Evolutionary conservation across 176 grass and related monocot genomes (phyloP), one percentile per base, ranked within the genome.

Genomic region (Saccharum spontaneum): DNA sequence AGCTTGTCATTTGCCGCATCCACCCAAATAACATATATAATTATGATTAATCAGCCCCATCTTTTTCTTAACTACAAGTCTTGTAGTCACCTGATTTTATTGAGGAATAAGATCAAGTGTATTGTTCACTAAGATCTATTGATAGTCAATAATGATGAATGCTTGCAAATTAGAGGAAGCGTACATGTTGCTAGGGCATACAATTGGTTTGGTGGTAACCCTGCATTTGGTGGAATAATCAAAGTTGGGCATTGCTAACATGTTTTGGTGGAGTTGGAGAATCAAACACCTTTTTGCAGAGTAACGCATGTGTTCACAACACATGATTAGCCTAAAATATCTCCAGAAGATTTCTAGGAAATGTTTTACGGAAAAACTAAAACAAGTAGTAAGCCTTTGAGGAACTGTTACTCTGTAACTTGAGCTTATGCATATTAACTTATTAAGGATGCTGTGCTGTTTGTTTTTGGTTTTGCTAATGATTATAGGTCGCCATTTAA

Each of bases 401-500:
- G 8, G 8, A 41, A 43, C 10, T 71, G 69, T 71, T 44, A 20
- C 12, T n/a, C 38, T 71, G 10, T 43, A 43, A 71, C 39, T 5
- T 71, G 67, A 71, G 69, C 39, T 24, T 60, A 43, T 71, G n/a
- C 40, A 43, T 71, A 45, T 72, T 72, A 45, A 23, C 54, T 59
- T 59, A n/a, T 55, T 55, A 55, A 55, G 18, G 6, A 73, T 48
- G 41, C 0, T 46, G 70, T 73, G 39, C 4, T 73, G 6, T 30
- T 73, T 73, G n/a, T 48, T 24, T 73, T 48, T 30, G 13, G 3
- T 73, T 71, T n/a, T 45, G n/a, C n/a, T 73, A 73, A 73, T 71
- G 39, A 24, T 44, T 44, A 24, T 71, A 45, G 24, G 24, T 6
- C 14, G 31, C 41, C 12, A 73, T 74, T 74, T 49, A 49, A 39